Evolutionary conservation across 202 grass and related monocot genomes (phyloP).

Genomic region (Cymbopogon flexuosus): DNA sequence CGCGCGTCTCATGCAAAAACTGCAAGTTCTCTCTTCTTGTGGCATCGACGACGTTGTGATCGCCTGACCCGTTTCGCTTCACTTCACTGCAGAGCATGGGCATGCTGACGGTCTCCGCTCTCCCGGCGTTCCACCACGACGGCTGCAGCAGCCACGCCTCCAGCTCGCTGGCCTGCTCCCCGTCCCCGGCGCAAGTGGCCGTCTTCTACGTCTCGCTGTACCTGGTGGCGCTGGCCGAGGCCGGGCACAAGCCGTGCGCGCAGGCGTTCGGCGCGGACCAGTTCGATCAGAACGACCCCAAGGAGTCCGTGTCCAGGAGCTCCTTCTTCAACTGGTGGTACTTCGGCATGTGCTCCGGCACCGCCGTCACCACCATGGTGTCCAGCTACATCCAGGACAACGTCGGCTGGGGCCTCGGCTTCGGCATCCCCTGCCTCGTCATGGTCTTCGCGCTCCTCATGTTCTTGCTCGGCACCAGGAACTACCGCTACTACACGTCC

Average conservation of each 20-base stretch:
- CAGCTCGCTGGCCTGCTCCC: background rate
- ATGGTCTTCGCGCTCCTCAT: slow-evolving; percentile 52
- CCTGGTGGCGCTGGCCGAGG: slow-evolving; percentile 65
- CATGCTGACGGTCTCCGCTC: slow-evolving; percentile 51
- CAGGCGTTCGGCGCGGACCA: slow-evolving; percentile 84
- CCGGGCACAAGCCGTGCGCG: slow-evolving; percentile 73
- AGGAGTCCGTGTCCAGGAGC: slow-evolving; percentile 52
- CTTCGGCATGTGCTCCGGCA: slow-evolving; percentile 57
- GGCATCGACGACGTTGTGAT: background rate
- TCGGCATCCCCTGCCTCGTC: slow-evolving; percentile 67
- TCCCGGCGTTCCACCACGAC: slow-evolving; percentile 34
- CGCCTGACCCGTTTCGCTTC: background rate
- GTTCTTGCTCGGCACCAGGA: slow-evolving; percentile 59
- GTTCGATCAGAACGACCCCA: slow-evolving; percentile 59
- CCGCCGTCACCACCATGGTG: slow-evolving; percentile 29
- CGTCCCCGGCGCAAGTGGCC: slow-evolving; percentile 26
- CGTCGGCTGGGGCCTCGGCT: slow-evolving; percentile 78
- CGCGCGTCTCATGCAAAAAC: no score
- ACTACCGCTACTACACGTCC: slow-evolving; percentile 53
- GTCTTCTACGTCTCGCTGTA: slow-evolving; percentile 64
- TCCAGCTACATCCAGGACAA: slow-evolving; percentile 82
- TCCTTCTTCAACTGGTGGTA: slow-evolving; percentile 99
- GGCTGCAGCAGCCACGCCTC: slow-evolving; percentile 30
- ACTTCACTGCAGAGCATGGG: slow-evolving; percentile 53
- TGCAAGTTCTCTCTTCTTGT: no score